phyloP scores from a whole-genome alignment of 1,284 basidiomycete species.

The Puccinia brachypodii region DNA sequence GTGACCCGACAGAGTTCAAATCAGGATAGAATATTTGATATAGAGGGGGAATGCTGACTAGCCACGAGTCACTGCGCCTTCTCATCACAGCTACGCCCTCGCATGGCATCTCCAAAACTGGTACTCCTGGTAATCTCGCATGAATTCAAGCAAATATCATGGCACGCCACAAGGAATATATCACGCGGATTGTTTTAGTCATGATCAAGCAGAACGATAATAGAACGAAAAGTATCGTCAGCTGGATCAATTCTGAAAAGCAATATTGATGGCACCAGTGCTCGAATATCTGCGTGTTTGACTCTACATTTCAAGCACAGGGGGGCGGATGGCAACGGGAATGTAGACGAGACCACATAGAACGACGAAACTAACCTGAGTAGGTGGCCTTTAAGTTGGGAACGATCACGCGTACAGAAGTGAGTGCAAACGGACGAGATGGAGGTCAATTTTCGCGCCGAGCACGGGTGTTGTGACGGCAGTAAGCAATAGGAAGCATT shows the following conservation, averaged over 20 bases:
- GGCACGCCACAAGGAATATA: background rate
- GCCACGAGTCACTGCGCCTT: conserved; percentile 88
- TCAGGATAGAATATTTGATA: background rate
- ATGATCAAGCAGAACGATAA: background rate
- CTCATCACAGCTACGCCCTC: conserved; percentile 97
- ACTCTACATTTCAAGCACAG: background rate
- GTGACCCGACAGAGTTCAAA: background rate
- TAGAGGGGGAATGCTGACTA: conserved; percentile 56
- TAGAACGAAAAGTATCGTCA: background rate
- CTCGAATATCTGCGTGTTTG: background rate
- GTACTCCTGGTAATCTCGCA: conserved; percentile 22
- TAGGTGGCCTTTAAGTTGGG: conserved; percentile 9
- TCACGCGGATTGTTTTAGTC: background rate
- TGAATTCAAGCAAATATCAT: background rate
- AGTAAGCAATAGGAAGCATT: background rate
- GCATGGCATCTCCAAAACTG: conserved; percentile 60
- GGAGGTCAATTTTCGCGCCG: background rate
- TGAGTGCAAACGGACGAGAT: background rate
- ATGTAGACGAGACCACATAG: background rate
- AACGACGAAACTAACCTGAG: conserved; percentile 23
- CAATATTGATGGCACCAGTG: background rate
- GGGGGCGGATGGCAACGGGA: too few relatives aligned
- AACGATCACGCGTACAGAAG: background rate
- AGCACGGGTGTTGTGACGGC: background rate
- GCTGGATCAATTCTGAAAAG: background rate